A percentile compares a stretch with the other conserved stretches of the same genome.
Evolutionary conservation across 2,329 filamentous ascomycete species (phyloP).

Genomic region (Phoma sp.): DNA sequence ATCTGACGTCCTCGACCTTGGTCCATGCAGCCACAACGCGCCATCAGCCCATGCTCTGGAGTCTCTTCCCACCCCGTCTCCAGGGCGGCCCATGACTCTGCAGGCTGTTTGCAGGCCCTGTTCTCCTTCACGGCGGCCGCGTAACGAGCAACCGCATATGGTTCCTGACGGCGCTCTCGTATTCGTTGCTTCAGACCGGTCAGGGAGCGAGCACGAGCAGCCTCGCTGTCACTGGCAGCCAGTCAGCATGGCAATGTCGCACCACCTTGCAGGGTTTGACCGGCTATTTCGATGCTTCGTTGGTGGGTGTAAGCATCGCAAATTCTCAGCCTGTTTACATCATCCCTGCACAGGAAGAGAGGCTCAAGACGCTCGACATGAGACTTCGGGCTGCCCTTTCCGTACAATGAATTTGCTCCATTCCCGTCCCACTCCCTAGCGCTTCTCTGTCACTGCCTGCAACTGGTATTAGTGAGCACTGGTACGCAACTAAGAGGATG

Average conservation of each 20-base stretch:
- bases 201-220: background rate
- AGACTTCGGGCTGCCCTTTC: background rate
- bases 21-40: conserved; percentile 14
- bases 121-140: background rate
- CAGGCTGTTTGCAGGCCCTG: background rate
- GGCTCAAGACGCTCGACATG: conserved; percentile 5
- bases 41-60: conserved; percentile 5
- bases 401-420: conserved; percentile 4
- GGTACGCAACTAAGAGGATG: conserved; percentile 2
- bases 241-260: conserved; percentile 8
- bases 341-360: conserved; percentile 14
- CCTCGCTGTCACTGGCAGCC: conserved; percentile 7
- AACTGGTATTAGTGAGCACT: conserved; percentile 5
- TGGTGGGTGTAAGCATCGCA: background rate
- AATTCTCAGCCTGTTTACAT: background rate
- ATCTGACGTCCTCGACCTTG: conserved; percentile 16
- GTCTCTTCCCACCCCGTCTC: background rate
- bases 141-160: background rate
- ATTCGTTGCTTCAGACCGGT: conserved; percentile 3
- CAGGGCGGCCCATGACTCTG: conserved; percentile 6
- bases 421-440: background rate
- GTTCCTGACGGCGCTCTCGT: background rate
- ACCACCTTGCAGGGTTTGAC: conserved; percentile 1
- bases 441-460: conserved; percentile 3
- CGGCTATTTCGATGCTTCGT: background rate